Evolutionary conservation across 352 stramenopile species (phyloP), one percentile per base, ranked within the genome.

Genomic region (Pythium brassicae): DNA sequence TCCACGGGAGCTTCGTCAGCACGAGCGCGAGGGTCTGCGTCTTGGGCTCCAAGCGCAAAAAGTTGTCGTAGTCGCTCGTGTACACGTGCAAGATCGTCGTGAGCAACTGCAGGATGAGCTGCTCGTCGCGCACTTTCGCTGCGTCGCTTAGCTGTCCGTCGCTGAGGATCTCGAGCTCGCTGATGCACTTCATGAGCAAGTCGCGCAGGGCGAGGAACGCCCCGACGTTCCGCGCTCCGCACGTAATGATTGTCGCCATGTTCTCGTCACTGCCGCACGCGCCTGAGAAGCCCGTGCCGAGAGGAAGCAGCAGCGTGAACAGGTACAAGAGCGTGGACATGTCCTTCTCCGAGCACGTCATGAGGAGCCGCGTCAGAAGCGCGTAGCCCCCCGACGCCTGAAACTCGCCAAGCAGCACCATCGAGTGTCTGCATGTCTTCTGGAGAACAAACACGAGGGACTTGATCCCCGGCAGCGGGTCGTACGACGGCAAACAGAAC

Each of bases 21-120:
- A 89, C 67, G 46, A 89, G 75, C 20, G 80, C 80, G 22, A 93
- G 51, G 7, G 75, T 77, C 63, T 84, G 76, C 1, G 78, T 89
- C 50, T 78, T 87, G 2, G 81, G 72, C 53, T 93, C 83, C 37
- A 93, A 65, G 51, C 65, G 80, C 40, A 82, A 49, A 22, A 91
- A 89, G 40, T 89, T 89, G 5, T 80, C 78, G 37, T 87, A 87
- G 26, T 83, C 68, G 42, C 74, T 81, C 22, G 78, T 87, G 52
- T 91, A 91, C 22, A 89, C 71, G 53, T 89, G 78, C 3, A 89
- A 35, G 55, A 88, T 66, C 2, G 77, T 84, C 1, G 75, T 89
- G 19, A 92, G 55, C 2, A 87, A 52, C 46, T 89, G 77, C 43
- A 89, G 49, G 17, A 85, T 57, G 14, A 88, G 53, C 25, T 85